Base-by-base conservation (phyloP, 495 filamentous ascomycete genomes). In the Cercophora scortea region DNA sequence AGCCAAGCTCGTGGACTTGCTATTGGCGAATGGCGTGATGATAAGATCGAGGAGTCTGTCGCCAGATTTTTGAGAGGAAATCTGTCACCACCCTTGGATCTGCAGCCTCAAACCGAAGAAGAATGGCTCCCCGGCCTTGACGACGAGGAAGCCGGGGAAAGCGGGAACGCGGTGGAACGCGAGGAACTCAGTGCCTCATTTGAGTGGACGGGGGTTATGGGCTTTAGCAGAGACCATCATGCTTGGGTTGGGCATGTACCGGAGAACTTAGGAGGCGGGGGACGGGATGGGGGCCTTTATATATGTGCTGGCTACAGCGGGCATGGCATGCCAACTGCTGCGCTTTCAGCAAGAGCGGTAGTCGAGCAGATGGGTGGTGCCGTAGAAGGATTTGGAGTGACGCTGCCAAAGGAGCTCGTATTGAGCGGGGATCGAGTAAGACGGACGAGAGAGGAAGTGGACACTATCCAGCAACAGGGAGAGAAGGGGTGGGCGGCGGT, bases 181-280 rank as follows among this genome's bases (percentile, higher is more conserved):
- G 42, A 10, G 32, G 75, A 78, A 56, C 64, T 87, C 34, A 46
- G 67, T 9, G 78, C 86, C 0, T 74, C 74, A 36, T 72, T 73
- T 53, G 77, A 88, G 61, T 95, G 89, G 89, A 86, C 84, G 0
- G 89, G 89, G 0, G 86, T 88, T 50, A 93, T 91, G 89, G 88
- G 84, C 0, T 92, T 84, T 62, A 82, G 74, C 32, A 67, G 82
- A 0, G 89, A 93, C 60, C 70, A 76, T 0, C 66, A 79, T 17
- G 86, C 89, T 0, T 91, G 76, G 82, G 86, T 87, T 15, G 82
- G 81, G 0, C 66, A 64, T 18, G 81, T 84, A 25, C 80, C 74
- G 0, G 64, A 70, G 13, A 64, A 67, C 4, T 53, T 74, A 12
- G 65, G 65, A 18, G 59, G 72, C 54, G 67, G 71, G 10, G 65